Base-by-base conservation (phyloP, 257 asterid genomes). In the Nicotiana otophora region DNA sequence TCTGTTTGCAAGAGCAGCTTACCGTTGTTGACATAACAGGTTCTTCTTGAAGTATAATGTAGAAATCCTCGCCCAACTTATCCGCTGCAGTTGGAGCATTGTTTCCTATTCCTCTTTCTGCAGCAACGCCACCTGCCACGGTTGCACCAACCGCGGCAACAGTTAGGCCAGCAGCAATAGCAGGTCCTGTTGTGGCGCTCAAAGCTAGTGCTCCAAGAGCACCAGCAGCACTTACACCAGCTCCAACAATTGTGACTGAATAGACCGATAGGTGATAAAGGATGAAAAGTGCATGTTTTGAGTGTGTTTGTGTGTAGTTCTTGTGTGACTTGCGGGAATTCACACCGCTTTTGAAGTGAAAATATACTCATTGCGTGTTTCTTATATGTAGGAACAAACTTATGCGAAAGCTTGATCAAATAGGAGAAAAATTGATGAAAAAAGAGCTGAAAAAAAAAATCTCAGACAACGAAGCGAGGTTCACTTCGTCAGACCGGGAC, bases 121-220 rank as follows among this genome's bases (percentile, higher is more conserved):
- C 96, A 2, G 91, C 93, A 69, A 89, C 83, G 5, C 94, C 97
- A 7, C 97, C 96, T 0, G 87, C 97, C 42, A 92, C 93, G 0
- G 98, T 98, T 1, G 94, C 98, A 75, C 96, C 97, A 12, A 95
- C 92, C 0, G 93, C 98, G 0, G 95, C 95, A n/a, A 83, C 91
- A 0, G 95, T 84, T 54, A 93, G 79, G 5, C 97, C 96, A 4
- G 96, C 96, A 46, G 90, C 87, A 0, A 95, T 97, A 14, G 84
- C 88, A 1, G 96, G 98, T 28, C 94, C 94, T 0, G 96, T 87
- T 0, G 97, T 4, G 17, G 1, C 4, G 17, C 97, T 96, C 1
- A 95, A 23, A 0, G 97, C 93, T 2, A 92, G 78, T 9, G 92
- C 99, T 16, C 99, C 97, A 7, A 92, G 90, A 5, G 97, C 92